Evolutionary conservation across 73 alveolate genomes (phyloP), one percentile per base, ranked within the genome.

Genomic region (Durusdinium trenchii): DNA sequence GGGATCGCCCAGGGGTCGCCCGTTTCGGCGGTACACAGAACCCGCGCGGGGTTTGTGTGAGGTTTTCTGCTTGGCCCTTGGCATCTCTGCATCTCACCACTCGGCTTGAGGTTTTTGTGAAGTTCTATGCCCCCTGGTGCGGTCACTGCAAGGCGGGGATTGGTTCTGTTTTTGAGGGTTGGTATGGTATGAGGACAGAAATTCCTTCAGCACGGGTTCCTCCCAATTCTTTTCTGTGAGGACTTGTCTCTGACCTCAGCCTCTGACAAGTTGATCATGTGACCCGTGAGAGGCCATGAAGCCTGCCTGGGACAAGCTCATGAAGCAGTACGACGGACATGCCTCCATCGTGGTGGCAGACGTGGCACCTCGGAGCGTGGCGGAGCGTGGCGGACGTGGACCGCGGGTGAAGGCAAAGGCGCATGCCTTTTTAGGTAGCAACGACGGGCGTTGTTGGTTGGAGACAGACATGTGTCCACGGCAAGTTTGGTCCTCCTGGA

Each of bases 121-220:
- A 94, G 93, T 94, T 94, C 99, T 94, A 47, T 23, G 99, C 99
- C 64, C 99, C 99, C 6, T 94, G 99, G 99, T 94, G 99, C 51
- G 99, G 99, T 60, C 99, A 94, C 60, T 94, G 99, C 94, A 94
- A 94, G 99, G 91, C 98, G 3, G 42, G 90, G 30, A 1, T 75
- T n/a, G 23, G 32, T 16, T 0, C 73, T 60, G 20, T n/a, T 14
- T n/a, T 6, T n/a, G 14, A 73, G 48, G 52, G 14, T 73, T n/a
- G 26, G n/a, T 73, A 23, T 60, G 30, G 73, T 23, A 60, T 60
- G 73, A 23, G 73, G 73, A 60, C 18, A 60, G 6, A 60, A 1
- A 2, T 60, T 32, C 30, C 73, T 60, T 23, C 69, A 12, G 23
- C 23, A 16, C 69, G 69, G 12, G 18, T 60, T 60, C 30, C n/a